Evolutionary conservation across 371 early-diverging fungal genomes (phyloP).

Genomic region (Mucor piriformis): DNA sequence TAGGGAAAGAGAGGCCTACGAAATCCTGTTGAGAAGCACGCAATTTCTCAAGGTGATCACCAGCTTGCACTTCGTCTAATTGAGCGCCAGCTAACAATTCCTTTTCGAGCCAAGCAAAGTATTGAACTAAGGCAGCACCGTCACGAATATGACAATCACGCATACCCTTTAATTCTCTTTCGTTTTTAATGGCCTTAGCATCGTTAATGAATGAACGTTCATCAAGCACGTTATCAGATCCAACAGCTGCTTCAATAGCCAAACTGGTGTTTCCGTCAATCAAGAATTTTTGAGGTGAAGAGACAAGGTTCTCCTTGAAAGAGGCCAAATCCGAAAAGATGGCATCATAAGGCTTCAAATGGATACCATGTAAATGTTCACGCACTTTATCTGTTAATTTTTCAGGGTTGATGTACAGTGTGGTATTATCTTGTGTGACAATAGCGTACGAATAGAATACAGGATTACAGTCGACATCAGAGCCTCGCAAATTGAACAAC

Average conservation of each 20-base stretch:
- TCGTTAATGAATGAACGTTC: conserved; percentile 74
- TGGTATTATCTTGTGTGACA: conserved; percentile 68
- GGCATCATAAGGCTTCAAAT: conserved; percentile 73
- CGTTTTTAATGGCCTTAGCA: conserved; percentile 95
- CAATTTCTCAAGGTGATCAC: conserved; percentile 74
- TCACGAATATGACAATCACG: conserved; percentile 93
- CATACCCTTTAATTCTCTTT: conserved; percentile 92
- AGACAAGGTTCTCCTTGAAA: conserved; percentile 6
- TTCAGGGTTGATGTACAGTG: conserved; percentile 80
- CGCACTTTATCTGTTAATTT: conserved; percentile 71
- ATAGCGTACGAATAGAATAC: conserved; percentile 95
- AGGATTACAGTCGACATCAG: conserved; percentile 96
- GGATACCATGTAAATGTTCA: conserved; percentile 67
- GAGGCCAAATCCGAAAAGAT: conserved; percentile 75
- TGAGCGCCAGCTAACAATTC: conserved; percentile 68
- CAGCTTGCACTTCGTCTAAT: conserved; percentile 78
- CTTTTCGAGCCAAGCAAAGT: conserved; percentile 96
- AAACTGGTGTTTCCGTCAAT: conserved; percentile 67
- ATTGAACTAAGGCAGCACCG: conserved; percentile 88
- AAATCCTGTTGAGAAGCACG: conserved; percentile 71
- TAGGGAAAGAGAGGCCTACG: conserved; percentile 92
- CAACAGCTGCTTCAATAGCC: conserved; percentile 69
- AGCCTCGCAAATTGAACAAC: conserved; percentile 98
- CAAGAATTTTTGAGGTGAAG: conserved; percentile 49
- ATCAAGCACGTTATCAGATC: conserved; percentile 50